phyloP scores from a whole-genome alignment of 225 moss, liverwort and hornwort genomes.

The Thuidium tamariscinum region DNA sequence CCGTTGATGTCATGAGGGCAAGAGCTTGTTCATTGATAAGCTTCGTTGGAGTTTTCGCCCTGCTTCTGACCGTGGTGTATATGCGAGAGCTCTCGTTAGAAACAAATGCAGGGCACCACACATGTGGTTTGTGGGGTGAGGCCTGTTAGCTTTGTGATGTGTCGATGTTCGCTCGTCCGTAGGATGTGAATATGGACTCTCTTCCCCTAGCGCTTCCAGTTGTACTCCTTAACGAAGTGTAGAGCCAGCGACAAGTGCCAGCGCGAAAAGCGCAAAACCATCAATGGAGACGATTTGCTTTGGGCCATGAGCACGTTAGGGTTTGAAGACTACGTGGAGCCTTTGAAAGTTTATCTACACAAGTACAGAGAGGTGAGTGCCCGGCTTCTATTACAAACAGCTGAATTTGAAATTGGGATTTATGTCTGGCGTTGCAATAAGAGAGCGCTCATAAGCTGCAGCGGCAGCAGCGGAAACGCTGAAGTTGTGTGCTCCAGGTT shows the following conservation, averaged over 20 bases:
- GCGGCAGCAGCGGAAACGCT: not conserved
- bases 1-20: not conserved
- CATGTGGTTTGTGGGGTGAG: not conserved
- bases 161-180: not conserved
- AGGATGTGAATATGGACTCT: not conserved
- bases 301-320: slow-evolving; percentile 99
- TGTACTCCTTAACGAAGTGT: slow-evolving; percentile 23
- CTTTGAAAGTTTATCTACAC: slow-evolving; percentile 76
- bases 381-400: not conserved
- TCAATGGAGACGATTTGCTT: slow-evolving; percentile 83
- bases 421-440: not conserved
- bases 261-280: slow-evolving; percentile 82
- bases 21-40: not conserved
- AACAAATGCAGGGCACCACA: too few relatives aligned
- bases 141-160: not conserved
- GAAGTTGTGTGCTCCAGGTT: not conserved
- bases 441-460: not conserved
- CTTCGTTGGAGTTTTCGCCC: not conserved
- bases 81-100: not conserved
- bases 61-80: not conserved
- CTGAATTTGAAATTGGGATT: not conserved
- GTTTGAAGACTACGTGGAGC: slow-evolving; percentile 95
- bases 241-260: slow-evolving; percentile 98
- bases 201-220: not conserved
- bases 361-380: slow-evolving; percentile 73